A percentile compares a stretch with the other conserved stretches of the same genome.
Evolutionary conservation across 768 basidiomycete genomes (phyloP).

Genomic region (Jaapia argillacea): DNA sequence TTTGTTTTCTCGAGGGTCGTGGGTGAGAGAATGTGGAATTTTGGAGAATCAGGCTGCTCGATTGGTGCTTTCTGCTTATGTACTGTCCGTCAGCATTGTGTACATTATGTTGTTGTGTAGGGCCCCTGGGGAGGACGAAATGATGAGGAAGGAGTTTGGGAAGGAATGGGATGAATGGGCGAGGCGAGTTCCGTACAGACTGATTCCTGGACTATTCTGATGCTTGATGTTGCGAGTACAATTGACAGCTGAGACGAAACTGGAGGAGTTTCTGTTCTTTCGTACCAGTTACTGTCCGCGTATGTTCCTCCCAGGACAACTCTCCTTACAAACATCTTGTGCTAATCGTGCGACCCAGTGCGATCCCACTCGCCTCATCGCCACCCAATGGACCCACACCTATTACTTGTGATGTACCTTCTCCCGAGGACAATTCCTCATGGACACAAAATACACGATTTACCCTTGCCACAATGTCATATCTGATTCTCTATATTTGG

Average conservation of each 20-base stretch:
- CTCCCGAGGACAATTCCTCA: not conserved
- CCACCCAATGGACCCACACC: not conserved
- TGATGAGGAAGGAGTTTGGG: conserved; percentile 9
- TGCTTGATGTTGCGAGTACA: not conserved
- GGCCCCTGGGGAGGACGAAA: conserved; percentile 7
- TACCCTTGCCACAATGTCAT: too few species aligned
- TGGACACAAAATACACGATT: not conserved
- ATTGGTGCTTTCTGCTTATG: not conserved
- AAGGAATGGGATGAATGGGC: conserved; percentile 9
- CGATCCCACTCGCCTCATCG: too few species aligned
- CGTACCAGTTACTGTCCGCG: not conserved
- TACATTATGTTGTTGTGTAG: conserved; percentile 2
- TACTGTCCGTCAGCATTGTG: not conserved
- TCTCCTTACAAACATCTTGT: not conserved
- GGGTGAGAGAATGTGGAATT: not conserved
- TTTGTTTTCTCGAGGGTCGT: conserved; percentile 4
- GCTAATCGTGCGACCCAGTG: too few species aligned
- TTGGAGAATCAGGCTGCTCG: not conserved
- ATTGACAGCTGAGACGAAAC: not conserved
- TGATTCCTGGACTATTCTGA: conserved; percentile 9
- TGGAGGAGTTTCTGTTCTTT: not conserved
- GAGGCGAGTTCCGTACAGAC: conserved; percentile 4
- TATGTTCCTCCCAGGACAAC: not conserved
- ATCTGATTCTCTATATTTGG: too few species aligned
- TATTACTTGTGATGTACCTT: not conserved